These are phyloP conservation scores for Pseudogymnoascus sp. DNA, from an alignment of 2,329 filamentous ascomycete species.

Conservation along the genomic window DNA sequence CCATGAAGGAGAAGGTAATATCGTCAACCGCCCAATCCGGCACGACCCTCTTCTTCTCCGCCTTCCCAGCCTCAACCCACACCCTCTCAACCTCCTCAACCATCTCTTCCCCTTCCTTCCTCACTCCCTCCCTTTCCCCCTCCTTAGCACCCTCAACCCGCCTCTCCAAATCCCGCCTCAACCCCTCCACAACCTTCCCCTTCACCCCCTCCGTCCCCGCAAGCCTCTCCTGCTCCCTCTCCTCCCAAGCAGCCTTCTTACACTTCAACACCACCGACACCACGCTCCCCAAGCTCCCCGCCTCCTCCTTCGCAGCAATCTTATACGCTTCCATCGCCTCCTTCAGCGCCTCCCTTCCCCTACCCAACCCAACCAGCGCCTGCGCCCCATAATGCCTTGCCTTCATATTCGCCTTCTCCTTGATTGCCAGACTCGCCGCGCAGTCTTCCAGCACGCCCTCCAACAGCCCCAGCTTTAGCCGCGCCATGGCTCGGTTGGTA, in stretches of 20 bases:
- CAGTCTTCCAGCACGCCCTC: slow-evolving; percentile 71
- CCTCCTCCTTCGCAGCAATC: slow-evolving; percentile 45
- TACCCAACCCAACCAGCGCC: slow-evolving; percentile 65
- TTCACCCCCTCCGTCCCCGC: slow-evolving; percentile 30
- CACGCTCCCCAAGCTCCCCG: slow-evolving; percentile 55
- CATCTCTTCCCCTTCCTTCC: slow-evolving; percentile 24
- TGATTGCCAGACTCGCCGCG: slow-evolving; percentile 60
- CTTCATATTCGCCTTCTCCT: slow-evolving; percentile 58
- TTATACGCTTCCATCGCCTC: slow-evolving; percentile 66
- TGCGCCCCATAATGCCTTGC: slow-evolving; percentile 76
- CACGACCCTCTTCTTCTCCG: slow-evolving; percentile 46
- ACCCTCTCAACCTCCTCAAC: slow-evolving; percentile 27
- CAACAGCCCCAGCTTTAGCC: slow-evolving; percentile 66
- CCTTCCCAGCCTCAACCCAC: slow-evolving; percentile 38
- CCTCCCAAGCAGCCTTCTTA: slow-evolving; percentile 82
- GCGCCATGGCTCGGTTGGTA: slow-evolving; percentile 80
- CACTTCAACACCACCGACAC: slow-evolving; percentile 66
- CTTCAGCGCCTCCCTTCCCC: slow-evolving; percentile 63
- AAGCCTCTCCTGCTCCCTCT: slow-evolving; percentile 42
- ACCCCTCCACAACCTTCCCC: slow-evolving; percentile 30
- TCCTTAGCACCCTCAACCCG: slow-evolving; percentile 44
- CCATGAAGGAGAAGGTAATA: slow-evolving; percentile 65
- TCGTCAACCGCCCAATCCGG: slow-evolving; percentile 73
- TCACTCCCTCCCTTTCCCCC: slow-evolving; percentile 40
- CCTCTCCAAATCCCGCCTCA: slow-evolving; percentile 35